These are phyloP conservation scores for Elongisporangium undulatum DNA, from an alignment of 352 stramenopile species.

Conservation along the genomic window DNA sequence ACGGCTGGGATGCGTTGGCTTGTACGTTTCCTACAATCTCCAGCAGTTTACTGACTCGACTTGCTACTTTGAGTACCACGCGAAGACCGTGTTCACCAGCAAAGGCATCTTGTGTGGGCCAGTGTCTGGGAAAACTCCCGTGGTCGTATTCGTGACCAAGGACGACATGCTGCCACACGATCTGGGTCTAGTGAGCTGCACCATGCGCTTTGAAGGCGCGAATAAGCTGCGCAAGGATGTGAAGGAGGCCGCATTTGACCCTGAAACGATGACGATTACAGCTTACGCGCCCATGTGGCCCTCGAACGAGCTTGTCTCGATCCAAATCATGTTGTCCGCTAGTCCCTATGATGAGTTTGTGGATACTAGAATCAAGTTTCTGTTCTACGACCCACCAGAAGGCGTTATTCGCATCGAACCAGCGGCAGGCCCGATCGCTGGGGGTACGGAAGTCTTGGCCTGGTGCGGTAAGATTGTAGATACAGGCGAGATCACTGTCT, in stretches of 20 bases:
- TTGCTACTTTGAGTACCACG: constrained; percentile 70
- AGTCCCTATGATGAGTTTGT: constrained; percentile 26
- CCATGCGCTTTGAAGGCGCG: constrained; percentile 46
- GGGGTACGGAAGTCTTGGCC: constrained; percentile 45
- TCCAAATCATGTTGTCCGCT: constrained; percentile 29
- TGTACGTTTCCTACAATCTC: constrained; percentile 70
- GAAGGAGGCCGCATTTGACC: constrained; percentile 29
- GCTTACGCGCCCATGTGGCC: constrained; percentile 46
- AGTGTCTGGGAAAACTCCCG: constrained; percentile 45
- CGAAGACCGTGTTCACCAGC: constrained; percentile 29
- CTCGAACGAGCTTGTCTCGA: constrained; percentile 45
- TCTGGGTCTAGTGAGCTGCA: constrained; percentile 26
- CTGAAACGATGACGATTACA: constrained; percentile 21
- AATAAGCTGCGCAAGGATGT: constrained; percentile 21
- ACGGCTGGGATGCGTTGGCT: constrained; percentile 25
- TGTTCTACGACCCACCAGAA: constrained; percentile 72
- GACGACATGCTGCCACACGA: constrained; percentile 37
- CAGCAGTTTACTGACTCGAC: constrained; percentile 66
- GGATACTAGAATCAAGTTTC: constrained; percentile 43
- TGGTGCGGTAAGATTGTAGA: constrained; percentile 66
- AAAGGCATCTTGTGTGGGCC: constrained; percentile 48
- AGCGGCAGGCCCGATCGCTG: constrained; percentile 39
- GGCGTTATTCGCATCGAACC: constrained; percentile 60
- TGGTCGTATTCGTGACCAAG: constrained; percentile 39
- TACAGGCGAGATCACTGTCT: constrained; percentile 59